Evolutionary conservation across 23 red algal genomes (phyloP).

Genomic region (Gracilaria vermiculophylla): DNA sequence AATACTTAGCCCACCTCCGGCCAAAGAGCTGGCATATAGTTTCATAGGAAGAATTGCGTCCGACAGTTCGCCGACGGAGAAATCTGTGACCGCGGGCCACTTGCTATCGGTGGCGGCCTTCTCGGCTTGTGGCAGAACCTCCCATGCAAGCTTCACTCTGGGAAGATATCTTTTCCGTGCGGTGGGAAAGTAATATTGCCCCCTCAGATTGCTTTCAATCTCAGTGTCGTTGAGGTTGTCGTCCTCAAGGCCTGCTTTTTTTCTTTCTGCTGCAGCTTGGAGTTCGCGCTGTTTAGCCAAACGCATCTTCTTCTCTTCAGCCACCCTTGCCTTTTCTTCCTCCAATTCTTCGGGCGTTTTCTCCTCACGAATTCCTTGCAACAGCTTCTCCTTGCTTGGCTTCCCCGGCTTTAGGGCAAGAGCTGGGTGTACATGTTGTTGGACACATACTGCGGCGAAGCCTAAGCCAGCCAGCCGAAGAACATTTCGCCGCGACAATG

Average conservation of each 20-base stretch:
- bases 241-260: slow-evolving; percentile 24
- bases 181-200: slow-evolving; percentile 82
- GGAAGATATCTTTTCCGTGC: slow-evolving; percentile 67
- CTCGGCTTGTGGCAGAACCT: slow-evolving; percentile 22
- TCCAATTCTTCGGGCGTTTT: slow-evolving; percentile 59
- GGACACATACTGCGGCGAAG: slow-evolving; percentile 42
- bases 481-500: slow-evolving; percentile 37
- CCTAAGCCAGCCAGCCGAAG: slow-evolving; percentile 42
- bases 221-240: not conserved
- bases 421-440: not conserved
- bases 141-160: slow-evolving; percentile 62
- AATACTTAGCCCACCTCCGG: slow-evolving; percentile 68
- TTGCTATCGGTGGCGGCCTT: slow-evolving; percentile 21
- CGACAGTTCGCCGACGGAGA: slow-evolving; percentile 19
- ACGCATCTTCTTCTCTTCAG: slow-evolving; percentile 27
- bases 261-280: slow-evolving; percentile 41
- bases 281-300: slow-evolving; percentile 59
- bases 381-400: slow-evolving; percentile 49
- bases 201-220: slow-evolving; percentile 77
- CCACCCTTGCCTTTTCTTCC: slow-evolving; percentile 36
- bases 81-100: slow-evolving; percentile 46
- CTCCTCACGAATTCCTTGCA: slow-evolving; percentile 43
- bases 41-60: slow-evolving; percentile 69
- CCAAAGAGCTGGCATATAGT: slow-evolving; percentile 71
- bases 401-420: slow-evolving; percentile 53